Conservation (phyloP, 176 grass and related monocot species). For the Eragrostis curvula region DNA sequence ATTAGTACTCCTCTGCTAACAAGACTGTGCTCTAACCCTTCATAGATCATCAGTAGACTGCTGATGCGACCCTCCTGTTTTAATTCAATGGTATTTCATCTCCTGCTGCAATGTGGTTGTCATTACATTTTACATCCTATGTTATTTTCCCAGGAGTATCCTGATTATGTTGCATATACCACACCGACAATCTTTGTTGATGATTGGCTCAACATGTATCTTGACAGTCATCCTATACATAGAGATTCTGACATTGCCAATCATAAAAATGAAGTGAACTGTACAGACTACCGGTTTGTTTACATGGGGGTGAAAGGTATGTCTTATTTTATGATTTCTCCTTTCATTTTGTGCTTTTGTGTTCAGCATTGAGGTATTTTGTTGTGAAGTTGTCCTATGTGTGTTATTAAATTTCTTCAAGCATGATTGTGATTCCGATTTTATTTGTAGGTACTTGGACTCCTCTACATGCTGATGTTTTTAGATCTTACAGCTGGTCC, state of each 20-base stretch:
- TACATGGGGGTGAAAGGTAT: slow-evolving; percentile 96
- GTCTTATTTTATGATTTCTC: not conserved
- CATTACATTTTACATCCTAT: slow-evolving; percentile 34
- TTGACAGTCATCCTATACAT: slow-evolving; percentile 90
- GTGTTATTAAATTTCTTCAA: no score
- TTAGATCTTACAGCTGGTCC: slow-evolving; percentile 95
- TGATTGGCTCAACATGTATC: slow-evolving; percentile 97
- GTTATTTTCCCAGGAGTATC: slow-evolving; percentile 74
- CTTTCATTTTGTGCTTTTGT: slow-evolving; percentile 12
- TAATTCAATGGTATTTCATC: slow-evolving; percentile 19
- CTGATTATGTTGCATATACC: slow-evolving; percentile 83
- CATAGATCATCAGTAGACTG: slow-evolving; percentile 28
- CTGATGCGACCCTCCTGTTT: not conserved
- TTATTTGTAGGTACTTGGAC: slow-evolving; percentile 87
- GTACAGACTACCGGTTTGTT: slow-evolving; percentile 97
- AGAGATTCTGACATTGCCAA: slow-evolving; percentile 80
- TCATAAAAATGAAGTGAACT: slow-evolving; percentile 93
- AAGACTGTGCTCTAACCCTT: slow-evolving; percentile 27
- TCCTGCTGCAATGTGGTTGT: slow-evolving; percentile 23
- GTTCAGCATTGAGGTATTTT: slow-evolving; percentile 14
- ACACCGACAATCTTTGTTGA: slow-evolving; percentile 79
- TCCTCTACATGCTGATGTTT: slow-evolving; percentile 96
- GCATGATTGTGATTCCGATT: slow-evolving; percentile 17
- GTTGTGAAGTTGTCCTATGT: not conserved
- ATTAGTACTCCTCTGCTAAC: slow-evolving; percentile 12